phyloP scores from a whole-genome alignment of 306 rosid species.

The Nissolia schottii region DNA sequence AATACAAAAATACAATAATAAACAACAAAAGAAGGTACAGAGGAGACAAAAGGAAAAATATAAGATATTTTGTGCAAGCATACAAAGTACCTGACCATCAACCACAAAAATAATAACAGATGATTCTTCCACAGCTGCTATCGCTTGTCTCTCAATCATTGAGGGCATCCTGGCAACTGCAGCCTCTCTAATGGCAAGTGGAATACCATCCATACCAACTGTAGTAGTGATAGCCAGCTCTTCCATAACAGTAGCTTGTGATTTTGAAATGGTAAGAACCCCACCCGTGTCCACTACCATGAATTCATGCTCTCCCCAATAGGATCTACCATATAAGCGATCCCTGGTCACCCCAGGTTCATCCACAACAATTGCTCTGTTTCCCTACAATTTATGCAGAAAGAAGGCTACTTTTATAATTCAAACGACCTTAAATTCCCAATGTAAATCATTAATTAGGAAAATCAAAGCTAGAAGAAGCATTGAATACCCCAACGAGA shows the following conservation, averaged over 20 bases:
- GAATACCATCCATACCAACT: conserved; percentile 95
- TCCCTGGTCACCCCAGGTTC: conserved; percentile 99
- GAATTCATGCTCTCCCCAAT: conserved; percentile 83
- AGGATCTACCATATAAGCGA: conserved; percentile 90
- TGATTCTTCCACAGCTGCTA: conserved; percentile 88
- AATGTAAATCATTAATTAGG: conserved; percentile 1
- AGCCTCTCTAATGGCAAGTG: conserved; percentile 85
- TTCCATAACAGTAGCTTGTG: conserved; percentile 72
- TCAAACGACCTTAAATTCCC: neutral
- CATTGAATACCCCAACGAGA: conserved; percentile 74
- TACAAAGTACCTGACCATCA: conserved; percentile 78
- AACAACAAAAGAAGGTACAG: neutral
- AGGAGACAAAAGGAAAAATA: neutral
- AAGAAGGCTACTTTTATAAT: neutral
- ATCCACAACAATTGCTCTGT: conserved; percentile 94
- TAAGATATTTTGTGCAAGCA: neutral
- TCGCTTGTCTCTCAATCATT: conserved; percentile 94
- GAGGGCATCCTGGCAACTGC: conserved; percentile 97
- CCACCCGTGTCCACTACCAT: conserved; percentile 98
- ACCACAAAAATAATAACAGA: conserved; percentile 77
- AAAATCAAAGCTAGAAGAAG: conserved; percentile 23
- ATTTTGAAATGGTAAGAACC: conserved; percentile 78
- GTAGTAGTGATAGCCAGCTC: conserved; percentile 84
- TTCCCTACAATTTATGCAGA: conserved; percentile 51
- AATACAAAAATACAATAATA: neutral